Evolutionary conservation across 2,329 filamentous ascomycete genomes (phyloP).

Genomic region (Cordyceps cicadae): DNA sequence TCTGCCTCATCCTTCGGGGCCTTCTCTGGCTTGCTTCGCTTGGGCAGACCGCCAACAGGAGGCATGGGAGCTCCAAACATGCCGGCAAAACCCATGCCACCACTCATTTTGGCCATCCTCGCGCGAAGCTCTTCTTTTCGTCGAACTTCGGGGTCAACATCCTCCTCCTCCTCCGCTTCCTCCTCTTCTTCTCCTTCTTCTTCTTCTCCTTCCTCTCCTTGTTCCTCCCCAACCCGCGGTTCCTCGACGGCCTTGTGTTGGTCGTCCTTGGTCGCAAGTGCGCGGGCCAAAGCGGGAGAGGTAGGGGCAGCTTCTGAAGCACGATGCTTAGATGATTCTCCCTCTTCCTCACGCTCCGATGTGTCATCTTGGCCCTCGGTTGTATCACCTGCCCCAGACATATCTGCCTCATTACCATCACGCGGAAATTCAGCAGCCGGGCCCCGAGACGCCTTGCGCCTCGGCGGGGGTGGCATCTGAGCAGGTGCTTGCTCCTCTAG

Average conservation of each 20-base stretch:
- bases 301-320: constrained; percentile 30
- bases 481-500: constrained; percentile 34
- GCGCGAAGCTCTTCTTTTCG: constrained; percentile 83
- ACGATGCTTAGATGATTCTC: constrained; percentile 42
- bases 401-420: constrained; percentile 57
- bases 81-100: constrained; percentile 91
- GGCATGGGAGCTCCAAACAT: constrained; percentile 76
- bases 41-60: constrained; percentile 51
- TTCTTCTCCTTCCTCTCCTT: constrained; percentile 58
- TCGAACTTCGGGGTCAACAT: constrained; percentile 77
- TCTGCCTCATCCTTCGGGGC: constrained; percentile 29
- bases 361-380: constrained; percentile 53
- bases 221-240: constrained; percentile 70
- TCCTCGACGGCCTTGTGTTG: constrained; percentile 49
- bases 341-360: constrained; percentile 67
- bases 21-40: constrained; percentile 33
- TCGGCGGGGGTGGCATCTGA: constrained; percentile 34
- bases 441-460: constrained; percentile 45
- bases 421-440: constrained; percentile 35
- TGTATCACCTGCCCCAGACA: constrained; percentile 56
- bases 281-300: constrained; percentile 22
- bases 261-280: constrained; percentile 43
- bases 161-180: constrained; percentile 35
- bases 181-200: constrained; percentile 75
- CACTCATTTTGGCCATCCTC: constrained; percentile 97